Evolutionary conservation across 129 eudicot genomes (phyloP), one percentile per base, ranked within the genome.

Genomic region (Calendula officinalis): DNA sequence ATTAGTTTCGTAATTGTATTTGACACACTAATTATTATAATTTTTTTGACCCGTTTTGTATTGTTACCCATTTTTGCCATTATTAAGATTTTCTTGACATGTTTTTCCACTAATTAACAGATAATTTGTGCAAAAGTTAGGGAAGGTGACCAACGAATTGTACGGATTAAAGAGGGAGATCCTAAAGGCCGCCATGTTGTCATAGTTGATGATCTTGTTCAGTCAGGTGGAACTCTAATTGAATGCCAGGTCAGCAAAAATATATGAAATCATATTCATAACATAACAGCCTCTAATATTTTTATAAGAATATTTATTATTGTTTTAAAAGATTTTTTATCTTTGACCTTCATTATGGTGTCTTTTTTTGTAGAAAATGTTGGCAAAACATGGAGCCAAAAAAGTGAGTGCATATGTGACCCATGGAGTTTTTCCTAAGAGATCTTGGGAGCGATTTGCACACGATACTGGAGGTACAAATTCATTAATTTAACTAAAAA

Each of bases 181-280:
- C 97, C 99, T 40, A 78, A 77, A 76, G 99, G 99, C 35, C 97
- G 95, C 7, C 99, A 88, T 71, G 97, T 94, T 69, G 97, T 94
- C 71, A 94, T 94, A 67, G 99, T 94, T 35, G 99, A 94, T 69
- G 99, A 94, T 77, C 97, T 94, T 61, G 99, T 94, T 39, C 99
- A 94, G 64, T 94, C 99, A 33, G 99, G 99, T 41, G 97, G 99
- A 78, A 94, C 97, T 32, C 79, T 94, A 38, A 73, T 80, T 15
- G 99, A 94, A 77, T 94, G 99, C 64, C 99, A 94, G 95, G 99
- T 94, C 66, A 56, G 58, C 37, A 56, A 17, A 52, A 32, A 8
- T 11, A 14, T 15, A 67, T 6, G 44, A 54, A 41, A 30, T 11
- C 54, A 55, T 39, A 41, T n/a, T 11, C 54, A 55, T 39, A 12